phyloP scores from a whole-genome alignment of 1,139 yeast genomes.

The Yamadazyma atlantica region DNA sequence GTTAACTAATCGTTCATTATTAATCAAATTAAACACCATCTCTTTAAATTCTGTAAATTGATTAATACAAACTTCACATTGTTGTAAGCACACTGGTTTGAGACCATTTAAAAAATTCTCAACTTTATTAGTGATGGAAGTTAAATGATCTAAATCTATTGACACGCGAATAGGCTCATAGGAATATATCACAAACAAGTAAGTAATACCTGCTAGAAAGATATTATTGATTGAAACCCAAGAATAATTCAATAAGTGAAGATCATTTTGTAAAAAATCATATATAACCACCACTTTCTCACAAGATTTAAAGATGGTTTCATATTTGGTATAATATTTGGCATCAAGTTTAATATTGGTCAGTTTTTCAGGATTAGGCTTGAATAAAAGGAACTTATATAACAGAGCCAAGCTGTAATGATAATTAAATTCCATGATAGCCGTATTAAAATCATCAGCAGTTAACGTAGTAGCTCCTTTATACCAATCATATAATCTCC shows the following conservation, averaged over 20 bases:
- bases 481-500: slow-evolving; percentile 60
- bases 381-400: slow-evolving; percentile 56
- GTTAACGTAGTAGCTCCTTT: slow-evolving; percentile 51
- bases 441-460: slow-evolving; percentile 65
- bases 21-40: slow-evolving; percentile 6
- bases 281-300: slow-evolving; percentile 8
- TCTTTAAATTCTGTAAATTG: slow-evolving; percentile 6
- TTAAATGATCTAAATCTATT: slow-evolving; percentile 1
- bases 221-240: slow-evolving; percentile 92
- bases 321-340: neutral
- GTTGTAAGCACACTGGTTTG: slow-evolving; percentile 8
- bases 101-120: slow-evolving; percentile 5
- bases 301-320: slow-evolving; percentile 7
- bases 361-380: neutral
- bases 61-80: slow-evolving; percentile 7
- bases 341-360: slow-evolving; percentile 1
- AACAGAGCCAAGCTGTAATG: slow-evolving; percentile 68
- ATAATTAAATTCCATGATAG: slow-evolving; percentile 61
- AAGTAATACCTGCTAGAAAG: slow-evolving; percentile 83
- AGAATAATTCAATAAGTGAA: slow-evolving; percentile 56
- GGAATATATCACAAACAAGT: slow-evolving; percentile 70
- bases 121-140: slow-evolving; percentile 2
- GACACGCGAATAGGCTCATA: slow-evolving; percentile 47
- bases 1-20: slow-evolving; percentile 3
- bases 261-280: slow-evolving; percentile 6